Base-by-base conservation (phyloP, 768 basidiomycete species). In the Collybia sp. region DNA sequence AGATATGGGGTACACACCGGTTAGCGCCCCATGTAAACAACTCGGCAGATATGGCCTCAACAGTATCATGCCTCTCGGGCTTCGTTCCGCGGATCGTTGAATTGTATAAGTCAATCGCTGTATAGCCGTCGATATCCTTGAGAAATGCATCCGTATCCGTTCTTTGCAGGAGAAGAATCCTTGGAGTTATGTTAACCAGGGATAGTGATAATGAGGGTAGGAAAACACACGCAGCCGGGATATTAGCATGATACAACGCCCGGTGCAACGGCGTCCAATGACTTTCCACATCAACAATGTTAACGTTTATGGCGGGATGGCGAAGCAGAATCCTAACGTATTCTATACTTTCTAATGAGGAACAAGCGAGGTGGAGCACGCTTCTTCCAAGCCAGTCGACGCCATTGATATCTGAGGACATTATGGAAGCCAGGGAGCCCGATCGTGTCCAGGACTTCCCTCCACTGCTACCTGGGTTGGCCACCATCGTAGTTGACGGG, bases 231-330 rank as follows among this genome's bases (percentile, higher is more conserved):
- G 77, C 85, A 38, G 79, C 76, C 40, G 82, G 71, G 8, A 93
- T 49, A 54, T 93, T 91, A 1, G 88, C 90, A 32, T 72, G 62
- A 59, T 93, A 96, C 54, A 94, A 63, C 1, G 90, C 90, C 40
- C 93, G 71, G 57, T 99, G 95, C 16, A 98, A 69, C 6, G 94
- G 79, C 1, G 92, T 95, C 88, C 93, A 97, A 46, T 85, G 85
- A 47, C 80, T 89, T 71, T 98, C 95, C 44, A 61, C 61, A 63
- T 99, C 95, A 35, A 70, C 67, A 6, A 87, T 47, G 54, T 98
- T 98, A 53, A 92, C 80, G 46, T 88, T 84, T 61, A 93, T 72
- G 17, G 70, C 65, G 1, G 90, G 82, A 52, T 91, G 85, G 13
- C 77, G 76, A 42, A 98, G 75, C 5, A 97, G 70, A 45, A 88